Evolutionary conservation across 306 rosid genomes (phyloP), one percentile per base, ranked within the genome.

Genomic region (Cicer arietinum): DNA sequence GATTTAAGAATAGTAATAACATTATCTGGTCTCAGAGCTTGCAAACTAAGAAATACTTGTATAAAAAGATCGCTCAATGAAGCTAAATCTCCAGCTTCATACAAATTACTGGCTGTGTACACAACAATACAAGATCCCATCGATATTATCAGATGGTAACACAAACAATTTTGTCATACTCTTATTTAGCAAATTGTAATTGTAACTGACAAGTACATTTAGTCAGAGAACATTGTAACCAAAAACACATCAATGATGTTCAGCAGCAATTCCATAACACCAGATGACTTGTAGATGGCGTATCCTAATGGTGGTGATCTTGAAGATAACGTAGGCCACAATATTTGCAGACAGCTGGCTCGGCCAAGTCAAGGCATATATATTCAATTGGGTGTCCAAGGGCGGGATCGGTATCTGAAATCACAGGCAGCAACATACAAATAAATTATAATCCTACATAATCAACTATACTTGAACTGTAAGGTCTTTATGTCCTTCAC

Each of bases 341-440:
- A 44, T 92, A 94, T 88, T 92, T 94, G 96, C 98, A 91, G 54
- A 94, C 41, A 10, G 96, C 96, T 3, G 98, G 97, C 82, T 86
- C 86, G 10, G 64, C 71, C 85, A 69, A 79, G 79, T 90, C 97
- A 6, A 94, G 96, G 82, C 97, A 94, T 81, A 94, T 94, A 77
- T 57, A 94, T 73, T 94, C 97, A 56, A 94, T 94, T 18, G 96
- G 97, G 65, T 91, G 98, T 58, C 98, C 98, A 63, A 94, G 98
- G 20, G 97, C 90, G 0, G 88, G 87, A 70, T 94, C 0, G 73
- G 11, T 79, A 82, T 91, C 98, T 94, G 93, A 89, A 82, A 67
- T 45, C 87, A 79, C 20, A 77, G 65, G 53, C 16, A 74, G 71
- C 51, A 81, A 50, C 52, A 52, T 37, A 67, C 80, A 70, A 47